Conservation (phyloP, 1,284 basidiomycete species). For the Tilletia indica region DNA sequence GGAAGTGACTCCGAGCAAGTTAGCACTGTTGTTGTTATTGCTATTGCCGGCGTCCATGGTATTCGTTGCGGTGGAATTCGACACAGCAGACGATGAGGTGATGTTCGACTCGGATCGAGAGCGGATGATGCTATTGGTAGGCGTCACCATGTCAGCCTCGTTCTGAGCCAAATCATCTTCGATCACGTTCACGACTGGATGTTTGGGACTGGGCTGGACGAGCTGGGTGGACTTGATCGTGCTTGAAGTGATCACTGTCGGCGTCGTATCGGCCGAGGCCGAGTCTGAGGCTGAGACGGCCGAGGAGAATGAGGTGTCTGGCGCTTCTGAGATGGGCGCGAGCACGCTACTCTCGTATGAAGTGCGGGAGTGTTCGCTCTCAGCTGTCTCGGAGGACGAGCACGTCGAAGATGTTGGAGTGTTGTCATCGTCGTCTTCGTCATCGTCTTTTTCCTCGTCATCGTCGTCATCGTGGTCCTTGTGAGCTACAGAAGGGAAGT, state of each 20-base stretch:
- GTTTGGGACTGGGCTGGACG: background rate
- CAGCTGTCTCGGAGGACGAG: background rate
- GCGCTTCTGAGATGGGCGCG: slow-evolving; percentile 9
- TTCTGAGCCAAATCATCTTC: background rate
- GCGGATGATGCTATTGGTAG: slow-evolving; percentile 7
- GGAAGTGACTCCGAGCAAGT: no score
- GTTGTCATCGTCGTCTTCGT: background rate
- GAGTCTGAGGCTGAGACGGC: background rate
- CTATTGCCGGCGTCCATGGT: no score
- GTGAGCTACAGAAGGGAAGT: background rate
- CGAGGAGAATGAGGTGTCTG: slow-evolving; percentile 5
- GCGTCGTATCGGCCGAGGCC: background rate
- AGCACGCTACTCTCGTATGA: slow-evolving; percentile 10
- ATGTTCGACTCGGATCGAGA: background rate
- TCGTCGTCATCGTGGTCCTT: background rate
- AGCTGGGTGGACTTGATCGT: background rate
- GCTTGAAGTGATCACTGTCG: background rate
- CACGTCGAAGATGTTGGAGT: background rate
- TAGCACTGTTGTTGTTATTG: no score
- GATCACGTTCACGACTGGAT: background rate
- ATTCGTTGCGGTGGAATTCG: no score
- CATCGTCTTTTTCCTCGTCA: background rate
- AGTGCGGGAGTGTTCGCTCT: slow-evolving; percentile 2
- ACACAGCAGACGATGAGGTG: background rate
- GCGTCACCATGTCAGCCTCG: background rate